phyloP scores from a whole-genome alignment of 306 rosid genomes.

The Dryas alaskensis region DNA sequence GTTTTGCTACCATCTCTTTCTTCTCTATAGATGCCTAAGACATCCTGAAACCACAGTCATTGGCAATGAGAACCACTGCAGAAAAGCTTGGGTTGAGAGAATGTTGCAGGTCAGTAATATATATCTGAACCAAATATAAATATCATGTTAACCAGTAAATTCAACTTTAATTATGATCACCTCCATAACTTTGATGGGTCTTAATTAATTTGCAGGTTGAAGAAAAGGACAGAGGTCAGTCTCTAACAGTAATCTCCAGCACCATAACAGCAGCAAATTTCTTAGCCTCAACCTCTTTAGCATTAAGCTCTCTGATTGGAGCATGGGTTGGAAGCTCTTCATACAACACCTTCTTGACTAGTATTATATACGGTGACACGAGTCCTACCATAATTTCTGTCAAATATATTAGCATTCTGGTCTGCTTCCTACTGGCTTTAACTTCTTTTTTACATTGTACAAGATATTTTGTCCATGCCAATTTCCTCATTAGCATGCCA shows the following conservation, averaged over 20 bases:
- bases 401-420: conserved; percentile 15
- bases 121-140: background rate
- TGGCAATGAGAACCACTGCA: conserved; percentile 19
- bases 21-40: conserved; percentile 10
- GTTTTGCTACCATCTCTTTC: conserved; percentile 17
- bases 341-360: background rate
- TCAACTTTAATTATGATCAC: background rate
- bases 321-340: conserved; percentile 18
- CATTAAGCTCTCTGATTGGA: conserved; percentile 16
- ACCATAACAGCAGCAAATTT: conserved; percentile 21
- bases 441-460: conserved; percentile 20
- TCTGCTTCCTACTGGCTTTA: conserved; percentile 16
- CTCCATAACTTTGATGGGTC: background rate
- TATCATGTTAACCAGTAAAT: background rate
- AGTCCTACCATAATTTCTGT: background rate
- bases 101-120: conserved; percentile 19
- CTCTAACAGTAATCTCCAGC: conserved; percentile 13
- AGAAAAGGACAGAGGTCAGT: conserved; percentile 17
- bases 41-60: conserved; percentile 22
- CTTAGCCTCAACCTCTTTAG: conserved; percentile 17
- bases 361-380: conserved; percentile 2
- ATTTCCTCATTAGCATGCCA: conserved; percentile 23
- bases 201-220: conserved; percentile 12
- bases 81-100: conserved; percentile 28
- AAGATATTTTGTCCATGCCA: conserved; percentile 12